Conservation (phyloP, 202 grass and related monocot genomes). For the Cymbopogon flexuosus region DNA sequence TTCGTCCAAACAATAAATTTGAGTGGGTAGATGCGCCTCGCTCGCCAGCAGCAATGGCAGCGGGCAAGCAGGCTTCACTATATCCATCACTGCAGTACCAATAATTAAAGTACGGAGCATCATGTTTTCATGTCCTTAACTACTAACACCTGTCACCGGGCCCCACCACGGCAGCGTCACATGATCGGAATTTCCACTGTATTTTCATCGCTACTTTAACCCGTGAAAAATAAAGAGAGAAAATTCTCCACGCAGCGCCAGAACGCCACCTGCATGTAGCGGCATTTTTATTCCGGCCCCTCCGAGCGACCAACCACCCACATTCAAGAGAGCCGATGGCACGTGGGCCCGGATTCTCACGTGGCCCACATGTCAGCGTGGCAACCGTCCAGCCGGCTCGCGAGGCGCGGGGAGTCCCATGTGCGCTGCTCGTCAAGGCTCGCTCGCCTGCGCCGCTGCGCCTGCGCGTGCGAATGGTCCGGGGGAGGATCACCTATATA, state of each 20-base stretch:
- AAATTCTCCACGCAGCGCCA: background rate
- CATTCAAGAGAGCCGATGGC: background rate
- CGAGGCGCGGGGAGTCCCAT: background rate
- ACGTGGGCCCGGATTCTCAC: background rate
- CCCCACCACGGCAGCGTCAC: no score
- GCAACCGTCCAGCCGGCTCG: background rate
- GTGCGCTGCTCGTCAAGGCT: conserved; percentile 16
- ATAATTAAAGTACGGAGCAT: background rate
- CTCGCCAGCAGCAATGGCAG: conserved; percentile 3
- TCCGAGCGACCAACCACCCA: background rate
- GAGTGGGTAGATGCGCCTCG: background rate
- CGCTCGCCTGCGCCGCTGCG: background rate
- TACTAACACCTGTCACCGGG: background rate
- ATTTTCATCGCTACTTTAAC: background rate
- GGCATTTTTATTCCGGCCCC: background rate
- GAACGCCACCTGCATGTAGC: background rate
- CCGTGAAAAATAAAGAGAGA: background rate
- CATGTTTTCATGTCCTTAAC: background rate
- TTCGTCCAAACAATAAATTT: background rate
- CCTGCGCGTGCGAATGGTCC: background rate
- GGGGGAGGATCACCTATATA: conserved; percentile 31
- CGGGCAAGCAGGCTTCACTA: background rate
- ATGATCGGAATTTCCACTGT: background rate
- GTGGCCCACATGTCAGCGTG: background rate
- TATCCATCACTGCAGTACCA: no score